Conservation (phyloP, 805 yeast species). For the Torulaspora delbrueckii region DNA sequence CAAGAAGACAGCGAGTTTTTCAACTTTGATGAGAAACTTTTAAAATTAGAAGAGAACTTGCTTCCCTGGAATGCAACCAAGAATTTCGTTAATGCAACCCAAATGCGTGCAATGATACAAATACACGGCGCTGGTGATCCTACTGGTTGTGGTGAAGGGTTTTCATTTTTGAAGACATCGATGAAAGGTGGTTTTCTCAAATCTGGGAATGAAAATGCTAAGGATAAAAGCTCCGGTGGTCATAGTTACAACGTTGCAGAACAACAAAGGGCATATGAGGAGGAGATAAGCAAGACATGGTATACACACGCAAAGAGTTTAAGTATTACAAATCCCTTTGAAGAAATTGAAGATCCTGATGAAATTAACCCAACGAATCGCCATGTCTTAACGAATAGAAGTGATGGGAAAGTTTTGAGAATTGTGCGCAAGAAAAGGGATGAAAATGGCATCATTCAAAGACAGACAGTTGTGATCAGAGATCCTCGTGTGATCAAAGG, state of each 20-base stretch:
- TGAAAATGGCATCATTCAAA: slow-evolving; percentile 77
- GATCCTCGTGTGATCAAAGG: slow-evolving; percentile 87
- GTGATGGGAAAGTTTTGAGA: slow-evolving; percentile 43
- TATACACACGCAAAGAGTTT: slow-evolving; percentile 68
- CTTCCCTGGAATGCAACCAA: slow-evolving; percentile 94
- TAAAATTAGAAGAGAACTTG: slow-evolving; percentile 72
- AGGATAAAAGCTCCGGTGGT: slow-evolving; percentile 45
- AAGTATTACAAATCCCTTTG: slow-evolving; percentile 38
- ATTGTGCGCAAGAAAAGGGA: slow-evolving; percentile 80
- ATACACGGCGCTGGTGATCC: slow-evolving; percentile 95
- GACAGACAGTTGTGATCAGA: slow-evolving; percentile 68
- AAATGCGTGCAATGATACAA: slow-evolving; percentile 94
- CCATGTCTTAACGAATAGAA: slow-evolving; percentile 26
- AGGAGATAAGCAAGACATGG: slow-evolving; percentile 87
- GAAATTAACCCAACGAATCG: slow-evolving; percentile 35
- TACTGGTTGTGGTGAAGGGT: slow-evolving; percentile 83
- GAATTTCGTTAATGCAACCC: slow-evolving; percentile 89
- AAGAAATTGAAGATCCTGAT: slow-evolving; percentile 36
- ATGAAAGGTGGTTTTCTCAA: slow-evolving; percentile 86
- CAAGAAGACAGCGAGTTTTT: slow-evolving; percentile 74
- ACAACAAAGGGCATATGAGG: slow-evolving; percentile 89
- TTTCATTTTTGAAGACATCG: slow-evolving; percentile 81
- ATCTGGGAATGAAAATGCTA: slow-evolving; percentile 33
- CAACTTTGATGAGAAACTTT: slow-evolving; percentile 43
- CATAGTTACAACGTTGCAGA: slow-evolving; percentile 75